A percentile compares a stretch with the other conserved stretches of the same genome.
These are phyloP conservation scores for Aspergillus homomorphus DNA, from an alignment of 495 filamentous ascomycete species.

Conservation along the genomic window DNA sequence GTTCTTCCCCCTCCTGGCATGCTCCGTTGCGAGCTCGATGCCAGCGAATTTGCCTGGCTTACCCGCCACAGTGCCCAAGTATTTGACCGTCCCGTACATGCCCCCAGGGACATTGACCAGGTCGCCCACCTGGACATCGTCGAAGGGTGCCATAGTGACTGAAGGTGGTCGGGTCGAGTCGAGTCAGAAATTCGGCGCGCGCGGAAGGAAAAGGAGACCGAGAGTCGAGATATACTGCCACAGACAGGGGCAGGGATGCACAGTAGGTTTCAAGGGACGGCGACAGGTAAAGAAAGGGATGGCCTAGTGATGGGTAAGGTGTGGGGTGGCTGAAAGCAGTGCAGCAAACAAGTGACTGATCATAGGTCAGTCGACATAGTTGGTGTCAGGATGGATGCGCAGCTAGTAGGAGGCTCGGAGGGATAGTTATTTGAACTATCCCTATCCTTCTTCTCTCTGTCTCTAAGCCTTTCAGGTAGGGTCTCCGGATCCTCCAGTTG, in stretches of 20 bases:
- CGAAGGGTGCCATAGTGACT: conserved; percentile 36
- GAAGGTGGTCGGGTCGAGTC: conserved; percentile 3
- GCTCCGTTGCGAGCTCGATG: conserved; percentile 84
- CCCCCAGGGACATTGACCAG: conserved; percentile 90
- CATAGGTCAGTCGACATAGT: conserved; percentile 17
- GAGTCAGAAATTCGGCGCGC: not conserved
- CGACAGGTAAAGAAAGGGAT: conserved; percentile 5
- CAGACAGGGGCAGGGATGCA: not conserved
- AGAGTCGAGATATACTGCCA: not conserved
- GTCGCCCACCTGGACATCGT: conserved; percentile 78
- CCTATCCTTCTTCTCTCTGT: not conserved
- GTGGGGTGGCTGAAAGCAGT: conserved; percentile 1
- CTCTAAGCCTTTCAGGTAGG: not conserved
- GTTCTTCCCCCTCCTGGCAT: conserved; percentile 85
- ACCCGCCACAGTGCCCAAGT: conserved; percentile 79
- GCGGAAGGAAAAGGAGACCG: not conserved
- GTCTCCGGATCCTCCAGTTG: conserved; percentile 7
- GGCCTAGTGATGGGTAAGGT: not conserved
- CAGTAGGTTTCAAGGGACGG: conserved; percentile 1
- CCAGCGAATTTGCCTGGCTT: conserved; percentile 91
- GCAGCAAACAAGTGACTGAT: conserved; percentile 17
- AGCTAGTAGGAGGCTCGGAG: conserved; percentile 18
- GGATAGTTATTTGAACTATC: conserved; percentile 6
- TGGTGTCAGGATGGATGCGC: conserved; percentile 8
- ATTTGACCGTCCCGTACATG: conserved; percentile 89